Evolutionary conservation across 768 basidiomycete species (phyloP).

Genomic region (Cyathus striatus): DNA sequence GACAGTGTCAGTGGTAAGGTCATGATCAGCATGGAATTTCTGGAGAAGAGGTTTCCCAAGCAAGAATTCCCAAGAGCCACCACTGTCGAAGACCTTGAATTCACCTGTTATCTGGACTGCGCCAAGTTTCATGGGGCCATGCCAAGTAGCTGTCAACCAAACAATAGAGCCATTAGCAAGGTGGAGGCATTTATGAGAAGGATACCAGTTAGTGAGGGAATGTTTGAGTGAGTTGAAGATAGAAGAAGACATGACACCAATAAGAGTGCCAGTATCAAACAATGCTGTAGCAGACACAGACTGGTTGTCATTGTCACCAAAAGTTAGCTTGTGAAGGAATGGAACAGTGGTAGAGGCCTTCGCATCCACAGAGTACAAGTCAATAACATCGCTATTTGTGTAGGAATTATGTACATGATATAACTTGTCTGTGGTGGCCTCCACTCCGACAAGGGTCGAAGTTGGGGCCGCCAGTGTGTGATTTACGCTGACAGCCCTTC

Average conservation of each 20-base stretch:
- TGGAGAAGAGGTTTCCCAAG: constrained; percentile 7
- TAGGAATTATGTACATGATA: too few relatives aligned
- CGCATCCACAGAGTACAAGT: too few relatives aligned
- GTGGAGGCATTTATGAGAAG: constrained; percentile 11
- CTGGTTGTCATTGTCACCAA: too few relatives aligned
- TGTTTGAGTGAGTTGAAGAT: constrained; percentile 4
- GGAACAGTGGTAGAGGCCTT: too few relatives aligned
- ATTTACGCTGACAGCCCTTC: too few relatives aligned
- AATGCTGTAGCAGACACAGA: too few relatives aligned
- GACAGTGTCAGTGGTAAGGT: neutral
- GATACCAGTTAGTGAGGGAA: constrained; percentile 1
- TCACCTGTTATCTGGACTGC: constrained; percentile 1
- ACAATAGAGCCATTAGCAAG: constrained; percentile 24
- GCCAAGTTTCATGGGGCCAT: constrained; percentile 9
- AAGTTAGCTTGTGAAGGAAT: too few relatives aligned
- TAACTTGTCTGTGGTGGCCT: too few relatives aligned
- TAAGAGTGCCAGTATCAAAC: neutral
- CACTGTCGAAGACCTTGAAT: constrained; percentile 9
- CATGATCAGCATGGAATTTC: constrained; percentile 3
- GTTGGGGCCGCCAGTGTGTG: too few relatives aligned
- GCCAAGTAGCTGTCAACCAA: constrained; percentile 8
- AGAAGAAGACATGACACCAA: neutral
- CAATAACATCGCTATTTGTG: too few relatives aligned
- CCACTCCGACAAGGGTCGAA: too few relatives aligned
- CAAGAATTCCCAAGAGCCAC: constrained; percentile 5